Conservation (phyloP, 305 asterid genomes). For the Solanum hybrid region DNA sequence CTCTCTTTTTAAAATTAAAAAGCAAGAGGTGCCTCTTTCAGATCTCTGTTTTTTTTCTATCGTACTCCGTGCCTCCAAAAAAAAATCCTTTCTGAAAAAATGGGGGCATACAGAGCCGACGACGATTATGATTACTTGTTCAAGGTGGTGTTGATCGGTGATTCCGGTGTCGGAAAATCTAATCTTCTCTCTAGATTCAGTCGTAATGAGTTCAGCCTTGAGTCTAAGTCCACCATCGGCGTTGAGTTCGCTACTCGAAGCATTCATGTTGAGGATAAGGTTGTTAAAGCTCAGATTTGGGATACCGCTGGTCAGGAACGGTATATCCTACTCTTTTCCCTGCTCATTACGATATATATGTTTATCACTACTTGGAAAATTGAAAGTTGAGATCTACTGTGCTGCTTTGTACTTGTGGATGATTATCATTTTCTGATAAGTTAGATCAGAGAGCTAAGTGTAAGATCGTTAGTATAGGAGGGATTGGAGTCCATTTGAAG, state of each 20-base stretch:
- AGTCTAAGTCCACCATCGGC: constrained; percentile 43
- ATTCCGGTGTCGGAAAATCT: constrained; percentile 39
- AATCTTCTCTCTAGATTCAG: constrained; percentile 36
- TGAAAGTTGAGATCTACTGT: not conserved
- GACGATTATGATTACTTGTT: constrained; percentile 46
- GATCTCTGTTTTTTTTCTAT: not conserved
- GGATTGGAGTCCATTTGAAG: not conserved
- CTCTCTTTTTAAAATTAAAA: not conserved
- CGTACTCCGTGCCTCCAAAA: not conserved
- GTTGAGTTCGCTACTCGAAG: constrained; percentile 44
- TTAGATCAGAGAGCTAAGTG: not conserved
- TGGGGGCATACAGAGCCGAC: constrained; percentile 28
- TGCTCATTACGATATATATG: not conserved
- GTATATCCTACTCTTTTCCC: not conserved
- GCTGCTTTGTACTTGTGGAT: not conserved
- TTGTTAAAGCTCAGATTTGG: constrained; percentile 49
- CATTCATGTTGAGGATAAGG: constrained; percentile 34
- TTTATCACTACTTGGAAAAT: not conserved
- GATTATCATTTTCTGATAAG: not conserved
- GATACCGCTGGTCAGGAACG: constrained; percentile 45
- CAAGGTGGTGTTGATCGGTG: constrained; percentile 42
- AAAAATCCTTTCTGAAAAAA: not conserved
- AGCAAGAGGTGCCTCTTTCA: not conserved
- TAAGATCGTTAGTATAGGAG: not conserved
- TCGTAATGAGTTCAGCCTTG: constrained; percentile 38